Percentiles rank a stretch among this genome's conserved stretches.
phyloP scores from a whole-genome alignment of 116 monocot species.

The Phalaenopsis hybrid region DNA sequence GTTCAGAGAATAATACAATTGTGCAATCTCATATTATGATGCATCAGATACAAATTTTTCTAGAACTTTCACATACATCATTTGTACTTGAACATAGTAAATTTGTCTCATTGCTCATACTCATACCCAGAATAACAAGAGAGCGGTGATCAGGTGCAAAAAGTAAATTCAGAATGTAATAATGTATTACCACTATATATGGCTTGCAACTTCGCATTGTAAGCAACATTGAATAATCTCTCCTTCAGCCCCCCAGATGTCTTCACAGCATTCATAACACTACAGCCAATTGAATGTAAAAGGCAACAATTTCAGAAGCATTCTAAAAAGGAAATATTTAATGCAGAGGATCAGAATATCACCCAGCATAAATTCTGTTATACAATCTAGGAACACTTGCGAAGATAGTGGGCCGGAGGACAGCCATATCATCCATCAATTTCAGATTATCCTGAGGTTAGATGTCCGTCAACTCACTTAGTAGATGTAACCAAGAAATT shows the following conservation, averaged over 20 bases:
- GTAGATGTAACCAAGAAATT: neutral
- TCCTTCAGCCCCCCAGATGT: constrained; percentile 75
- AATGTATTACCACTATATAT: constrained; percentile 53
- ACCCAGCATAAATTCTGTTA: constrained; percentile 98
- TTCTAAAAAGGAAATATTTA: neutral
- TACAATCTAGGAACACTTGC: constrained; percentile 85
- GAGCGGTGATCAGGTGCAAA: neutral
- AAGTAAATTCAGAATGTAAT: neutral
- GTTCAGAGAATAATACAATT: neutral
- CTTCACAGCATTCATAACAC: constrained; percentile 89
- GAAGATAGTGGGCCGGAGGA: constrained; percentile 81
- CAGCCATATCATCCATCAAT: constrained; percentile 90
- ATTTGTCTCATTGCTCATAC: neutral
- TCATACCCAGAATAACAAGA: neutral
- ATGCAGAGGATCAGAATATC: constrained; percentile 12
- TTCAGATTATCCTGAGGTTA: constrained; percentile 87
- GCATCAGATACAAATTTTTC: neutral
- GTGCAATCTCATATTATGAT: neutral
- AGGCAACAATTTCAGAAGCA: constrained; percentile 7
- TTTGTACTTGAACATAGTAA: neutral
- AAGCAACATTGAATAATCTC: constrained; percentile 76
- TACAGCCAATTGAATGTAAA: constrained; percentile 18
- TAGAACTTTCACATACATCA: neutral
- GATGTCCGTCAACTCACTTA: neutral
- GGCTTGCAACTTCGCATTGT: constrained; percentile 83